Conservation (phyloP, 805 yeast genomes). For the Geotrichum ghanense region DNA sequence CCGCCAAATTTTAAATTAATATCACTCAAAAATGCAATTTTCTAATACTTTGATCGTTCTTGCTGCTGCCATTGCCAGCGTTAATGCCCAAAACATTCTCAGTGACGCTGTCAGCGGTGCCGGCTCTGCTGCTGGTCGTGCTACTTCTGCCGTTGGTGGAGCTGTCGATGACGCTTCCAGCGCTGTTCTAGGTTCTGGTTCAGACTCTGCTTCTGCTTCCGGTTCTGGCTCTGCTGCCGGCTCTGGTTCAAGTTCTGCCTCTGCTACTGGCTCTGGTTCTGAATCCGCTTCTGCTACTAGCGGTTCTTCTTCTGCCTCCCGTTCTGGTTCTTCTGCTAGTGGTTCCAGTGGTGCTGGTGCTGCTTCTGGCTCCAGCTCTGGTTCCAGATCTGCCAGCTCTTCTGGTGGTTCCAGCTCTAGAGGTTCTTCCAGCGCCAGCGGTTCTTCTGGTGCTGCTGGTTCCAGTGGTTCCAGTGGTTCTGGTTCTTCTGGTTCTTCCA, state of each 20-base stretch:
- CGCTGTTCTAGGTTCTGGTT: not conserved
- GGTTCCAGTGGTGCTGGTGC: not conserved
- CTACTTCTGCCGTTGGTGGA: not conserved
- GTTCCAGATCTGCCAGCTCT: not conserved
- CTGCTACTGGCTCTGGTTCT: constrained; percentile 2
- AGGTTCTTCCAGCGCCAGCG: not conserved
- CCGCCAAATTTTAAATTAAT: too few relatives aligned
- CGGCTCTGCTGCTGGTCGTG: not conserved
- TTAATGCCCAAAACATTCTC: not conserved
- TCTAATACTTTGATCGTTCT: constrained; percentile 2
- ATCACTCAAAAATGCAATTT: not conserved
- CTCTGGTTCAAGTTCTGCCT: not conserved
- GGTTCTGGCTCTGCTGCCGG: not conserved
- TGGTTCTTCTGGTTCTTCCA: not conserved
- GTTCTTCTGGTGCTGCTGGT: not conserved
- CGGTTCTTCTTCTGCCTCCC: not conserved
- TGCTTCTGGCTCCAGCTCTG: not conserved
- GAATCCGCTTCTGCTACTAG: not conserved
- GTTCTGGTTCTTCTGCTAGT: not conserved
- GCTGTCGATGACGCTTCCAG: not conserved
- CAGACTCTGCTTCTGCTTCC: not conserved
- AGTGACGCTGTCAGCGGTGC: not conserved
- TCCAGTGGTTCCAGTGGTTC: not conserved
- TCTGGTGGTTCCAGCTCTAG: constrained; percentile 1
- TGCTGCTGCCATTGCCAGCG: not conserved